Evolutionary conservation across 495 filamentous ascomycete species (phyloP).

Genomic region (Platismatia glauca): DNA sequence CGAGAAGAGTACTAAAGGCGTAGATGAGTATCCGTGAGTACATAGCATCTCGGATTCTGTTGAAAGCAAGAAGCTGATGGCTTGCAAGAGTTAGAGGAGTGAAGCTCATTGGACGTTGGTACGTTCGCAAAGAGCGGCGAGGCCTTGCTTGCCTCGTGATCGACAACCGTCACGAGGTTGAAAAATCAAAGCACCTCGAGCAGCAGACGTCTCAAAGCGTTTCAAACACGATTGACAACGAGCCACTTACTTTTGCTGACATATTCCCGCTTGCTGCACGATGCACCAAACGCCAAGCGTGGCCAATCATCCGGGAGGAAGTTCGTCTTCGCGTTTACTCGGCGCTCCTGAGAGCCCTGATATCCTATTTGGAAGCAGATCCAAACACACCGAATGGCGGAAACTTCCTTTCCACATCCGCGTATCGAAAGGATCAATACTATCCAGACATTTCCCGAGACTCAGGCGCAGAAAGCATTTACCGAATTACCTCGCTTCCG

Average conservation of each 20-base stretch:
- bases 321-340: background rate
- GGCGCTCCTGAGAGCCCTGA: background rate
- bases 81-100: background rate
- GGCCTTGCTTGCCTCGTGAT: background rate
- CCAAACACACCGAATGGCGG: background rate
- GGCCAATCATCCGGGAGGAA: background rate
- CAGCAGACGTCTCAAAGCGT: background rate
- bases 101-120: background rate
- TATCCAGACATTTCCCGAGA: background rate
- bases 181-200: background rate
- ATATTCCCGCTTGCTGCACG: background rate
- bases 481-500: background rate
- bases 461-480: background rate
- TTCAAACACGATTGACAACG: background rate
- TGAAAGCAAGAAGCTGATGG: background rate
- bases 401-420: background rate
- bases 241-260: background rate
- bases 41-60: background rate
- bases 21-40: background rate
- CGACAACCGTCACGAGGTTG: background rate
- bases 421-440: background rate
- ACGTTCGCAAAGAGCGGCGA: conserved; percentile 5
- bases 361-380: background rate
- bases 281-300: background rate
- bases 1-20: background rate